A percentile compares a stretch with the other conserved stretches of the same genome.
Evolutionary conservation across 2,329 filamentous ascomycete species (phyloP).

Genomic region (Fusarium fracticaudum): DNA sequence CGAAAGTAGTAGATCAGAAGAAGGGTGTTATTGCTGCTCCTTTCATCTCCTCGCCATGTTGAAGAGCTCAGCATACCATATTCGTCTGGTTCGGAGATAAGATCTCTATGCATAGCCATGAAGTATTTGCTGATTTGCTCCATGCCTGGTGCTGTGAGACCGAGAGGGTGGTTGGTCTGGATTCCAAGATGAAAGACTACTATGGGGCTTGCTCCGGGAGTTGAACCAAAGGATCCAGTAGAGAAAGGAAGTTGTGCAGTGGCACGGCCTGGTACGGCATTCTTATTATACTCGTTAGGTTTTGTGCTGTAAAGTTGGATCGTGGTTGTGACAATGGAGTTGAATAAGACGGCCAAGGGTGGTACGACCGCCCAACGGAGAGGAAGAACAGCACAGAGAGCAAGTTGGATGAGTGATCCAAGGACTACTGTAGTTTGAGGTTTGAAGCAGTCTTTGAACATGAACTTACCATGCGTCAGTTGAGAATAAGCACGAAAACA

Average conservation of each 20-base stretch:
- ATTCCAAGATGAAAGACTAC: slow-evolving; percentile 58
- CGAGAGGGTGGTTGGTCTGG: slow-evolving; percentile 60
- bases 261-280: slow-evolving; percentile 46
- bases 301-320: slow-evolving; percentile 34
- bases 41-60: slow-evolving; percentile 52
- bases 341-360: slow-evolving; percentile 42
- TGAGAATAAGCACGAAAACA: background rate
- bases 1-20: slow-evolving; percentile 62
- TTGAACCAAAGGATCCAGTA: slow-evolving; percentile 41
- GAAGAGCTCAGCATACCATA: slow-evolving; percentile 59
- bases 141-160: slow-evolving; percentile 57
- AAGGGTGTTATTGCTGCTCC: slow-evolving; percentile 53
- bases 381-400: slow-evolving; percentile 48
- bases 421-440: slow-evolving; percentile 46
- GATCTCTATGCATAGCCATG: slow-evolving; percentile 48
- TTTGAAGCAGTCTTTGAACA: slow-evolving; percentile 49
- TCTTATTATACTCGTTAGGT: slow-evolving; percentile 35
- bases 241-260: slow-evolving; percentile 48
- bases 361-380: slow-evolving; percentile 49
- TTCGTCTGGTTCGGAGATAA: slow-evolving; percentile 51
- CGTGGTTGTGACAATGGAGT: slow-evolving; percentile 45
- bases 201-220: slow-evolving; percentile 44
- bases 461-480: slow-evolving; percentile 17
- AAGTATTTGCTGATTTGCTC: slow-evolving; percentile 53
- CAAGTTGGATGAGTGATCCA: slow-evolving; percentile 49